These are phyloP conservation scores for Sporothrix pallida DNA, from an alignment of 2,329 filamentous ascomycete species.

Conservation along the genomic window DNA sequence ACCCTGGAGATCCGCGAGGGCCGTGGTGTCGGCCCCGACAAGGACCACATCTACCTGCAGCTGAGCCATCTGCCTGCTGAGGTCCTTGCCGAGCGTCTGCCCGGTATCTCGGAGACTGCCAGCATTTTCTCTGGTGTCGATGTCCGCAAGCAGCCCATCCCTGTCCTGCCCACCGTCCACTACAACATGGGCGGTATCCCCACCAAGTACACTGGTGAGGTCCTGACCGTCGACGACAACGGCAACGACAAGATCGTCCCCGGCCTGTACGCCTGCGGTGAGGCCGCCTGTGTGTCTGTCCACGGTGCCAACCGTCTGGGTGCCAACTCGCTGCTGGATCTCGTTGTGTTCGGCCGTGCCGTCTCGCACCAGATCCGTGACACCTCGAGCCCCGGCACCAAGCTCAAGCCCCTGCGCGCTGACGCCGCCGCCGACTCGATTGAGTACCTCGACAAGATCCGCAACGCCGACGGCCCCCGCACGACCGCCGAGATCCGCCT, in stretches of 20 bases:
- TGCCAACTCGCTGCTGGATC: slow-evolving; percentile 96
- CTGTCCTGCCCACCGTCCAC: slow-evolving; percentile 94
- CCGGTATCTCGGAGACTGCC: slow-evolving; percentile 97
- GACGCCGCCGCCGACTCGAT: slow-evolving; percentile 91
- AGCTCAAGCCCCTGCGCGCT: slow-evolving; percentile 77
- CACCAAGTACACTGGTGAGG: slow-evolving; percentile 96
- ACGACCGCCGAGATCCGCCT: slow-evolving; percentile 86
- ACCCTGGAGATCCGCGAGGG: slow-evolving; percentile 97
- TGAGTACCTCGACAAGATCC: slow-evolving; percentile 80
- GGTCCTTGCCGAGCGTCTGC: slow-evolving; percentile 92
- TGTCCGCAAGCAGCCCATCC: slow-evolving; percentile 95
- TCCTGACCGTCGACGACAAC: slow-evolving; percentile 81
- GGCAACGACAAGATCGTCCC: slow-evolving; percentile 94
- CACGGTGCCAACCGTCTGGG: slow-evolving; percentile 98
- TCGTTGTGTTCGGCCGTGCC: slow-evolving; percentile 96
- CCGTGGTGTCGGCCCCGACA: slow-evolving; percentile 93
- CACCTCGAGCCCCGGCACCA: slow-evolving; percentile 83
- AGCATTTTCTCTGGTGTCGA: slow-evolving; percentile 97
- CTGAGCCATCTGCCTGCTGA: slow-evolving; percentile 93
- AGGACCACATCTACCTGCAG: slow-evolving; percentile 98
- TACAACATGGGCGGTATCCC: slow-evolving; percentile 99
- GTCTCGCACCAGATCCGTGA: slow-evolving; percentile 97
- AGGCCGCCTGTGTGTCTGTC: slow-evolving; percentile 96
- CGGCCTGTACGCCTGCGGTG: slow-evolving; percentile 93
- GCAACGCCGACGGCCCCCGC: slow-evolving; percentile 83